A percentile compares a stretch with the other conserved stretches of the same genome.
Conservation (phyloP, 495 filamentous ascomycete genomes). For the Penicillium riverlandense region DNA sequence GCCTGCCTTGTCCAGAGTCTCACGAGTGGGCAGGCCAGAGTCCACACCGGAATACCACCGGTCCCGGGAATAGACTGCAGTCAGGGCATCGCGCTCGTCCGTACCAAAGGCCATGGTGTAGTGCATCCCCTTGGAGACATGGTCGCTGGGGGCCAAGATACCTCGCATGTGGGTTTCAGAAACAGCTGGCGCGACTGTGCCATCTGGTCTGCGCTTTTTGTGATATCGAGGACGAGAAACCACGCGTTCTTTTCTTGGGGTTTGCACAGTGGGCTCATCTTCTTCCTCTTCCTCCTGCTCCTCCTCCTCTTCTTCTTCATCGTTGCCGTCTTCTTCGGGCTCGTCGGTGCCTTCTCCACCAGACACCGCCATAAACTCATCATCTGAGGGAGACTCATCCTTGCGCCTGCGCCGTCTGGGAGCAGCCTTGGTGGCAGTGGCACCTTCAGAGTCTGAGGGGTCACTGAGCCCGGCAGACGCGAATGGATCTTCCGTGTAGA, state of each 20-base stretch:
- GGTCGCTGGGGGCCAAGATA: slow-evolving; percentile 27
- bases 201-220: slow-evolving; percentile 15
- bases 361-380: slow-evolving; percentile 21
- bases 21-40: slow-evolving; percentile 42
- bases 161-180: slow-evolving; percentile 31
- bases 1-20: slow-evolving; percentile 18
- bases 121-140: slow-evolving; percentile 33
- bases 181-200: slow-evolving; percentile 6
- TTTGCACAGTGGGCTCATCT: slow-evolving; percentile 10
- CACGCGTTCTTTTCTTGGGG: not conserved
- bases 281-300: slow-evolving; percentile 13
- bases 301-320: slow-evolving; percentile 7
- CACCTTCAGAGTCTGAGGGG: slow-evolving; percentile 14
- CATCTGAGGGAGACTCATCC: slow-evolving; percentile 21
- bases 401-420: slow-evolving; percentile 7
- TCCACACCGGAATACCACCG: slow-evolving; percentile 40
- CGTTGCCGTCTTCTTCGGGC: not conserved
- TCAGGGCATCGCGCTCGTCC: slow-evolving; percentile 39
- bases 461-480: slow-evolving; percentile 25
- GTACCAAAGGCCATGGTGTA: slow-evolving; percentile 32
- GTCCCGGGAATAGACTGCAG: slow-evolving; percentile 38
- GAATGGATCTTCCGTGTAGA: slow-evolving; percentile 32
- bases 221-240: not conserved
- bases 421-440: slow-evolving; percentile 4
- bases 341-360: slow-evolving; percentile 16